Evolutionary conservation across 129 eudicot genomes (phyloP).

Genomic region (Saposhnikovia divaricata): DNA sequence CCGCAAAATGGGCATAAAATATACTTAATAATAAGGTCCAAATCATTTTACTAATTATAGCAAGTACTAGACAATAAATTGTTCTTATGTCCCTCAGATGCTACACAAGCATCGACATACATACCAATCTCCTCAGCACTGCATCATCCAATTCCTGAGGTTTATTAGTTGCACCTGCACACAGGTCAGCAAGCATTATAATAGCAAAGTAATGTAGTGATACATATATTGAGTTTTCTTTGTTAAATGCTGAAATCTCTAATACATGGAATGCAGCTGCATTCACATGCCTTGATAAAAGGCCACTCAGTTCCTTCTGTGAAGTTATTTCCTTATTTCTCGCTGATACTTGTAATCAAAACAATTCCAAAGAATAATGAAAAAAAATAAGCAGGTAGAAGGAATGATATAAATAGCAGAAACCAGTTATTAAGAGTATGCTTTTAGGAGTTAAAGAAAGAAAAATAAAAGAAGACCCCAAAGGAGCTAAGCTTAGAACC

Average conservation of each 20-base stretch:
- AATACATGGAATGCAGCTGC: neutral
- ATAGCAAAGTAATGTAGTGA: neutral
- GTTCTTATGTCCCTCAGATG: neutral
- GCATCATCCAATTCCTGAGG: conserved; percentile 99
- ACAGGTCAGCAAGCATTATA: neutral
- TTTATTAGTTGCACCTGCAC: conserved; percentile 96
- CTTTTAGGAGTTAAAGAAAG: neutral
- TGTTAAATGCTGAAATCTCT: neutral
- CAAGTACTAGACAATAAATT: neutral
- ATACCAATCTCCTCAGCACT: conserved; percentile 93
- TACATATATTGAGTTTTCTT: neutral
- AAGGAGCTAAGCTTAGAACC: neutral
- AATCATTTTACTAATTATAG: neutral
- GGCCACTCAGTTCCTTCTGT: neutral
- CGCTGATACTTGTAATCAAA: neutral
- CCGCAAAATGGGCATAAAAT: neutral
- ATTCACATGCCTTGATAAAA: neutral
- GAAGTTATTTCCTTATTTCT: neutral
- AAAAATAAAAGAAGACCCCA: neutral
- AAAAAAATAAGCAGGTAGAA: neutral
- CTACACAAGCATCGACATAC: conserved; percentile 19
- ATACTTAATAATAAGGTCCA: neutral
- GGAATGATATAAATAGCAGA: neutral
- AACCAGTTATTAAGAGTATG: neutral
- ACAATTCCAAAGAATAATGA: neutral